These are phyloP conservation scores for Chrysosphaeria jannelii DNA, from an alignment of 2,329 filamentous ascomycete genomes.

Conservation along the genomic window DNA sequence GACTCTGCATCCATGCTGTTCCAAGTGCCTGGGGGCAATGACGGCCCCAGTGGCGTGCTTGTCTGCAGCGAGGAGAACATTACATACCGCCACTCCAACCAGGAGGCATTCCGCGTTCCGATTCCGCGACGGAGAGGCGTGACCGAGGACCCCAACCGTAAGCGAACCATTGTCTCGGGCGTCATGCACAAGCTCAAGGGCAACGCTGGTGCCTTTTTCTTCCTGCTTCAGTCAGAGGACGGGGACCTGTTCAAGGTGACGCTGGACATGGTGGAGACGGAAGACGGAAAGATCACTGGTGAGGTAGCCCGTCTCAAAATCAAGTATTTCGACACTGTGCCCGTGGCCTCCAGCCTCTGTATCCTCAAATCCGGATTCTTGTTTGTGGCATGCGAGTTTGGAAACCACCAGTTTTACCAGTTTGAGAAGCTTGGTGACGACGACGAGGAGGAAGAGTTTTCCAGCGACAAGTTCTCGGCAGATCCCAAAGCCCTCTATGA, in stretches of 20 bases:
- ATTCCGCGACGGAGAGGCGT: constrained; percentile 67
- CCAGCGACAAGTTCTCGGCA: constrained; percentile 51
- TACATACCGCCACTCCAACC: constrained; percentile 90
- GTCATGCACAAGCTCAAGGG: constrained; percentile 93
- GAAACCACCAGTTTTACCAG: constrained; percentile 85
- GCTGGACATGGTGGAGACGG: constrained; percentile 66
- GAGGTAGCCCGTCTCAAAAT: constrained; percentile 66
- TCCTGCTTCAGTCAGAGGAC: constrained; percentile 82
- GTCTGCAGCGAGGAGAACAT: constrained; percentile 88
- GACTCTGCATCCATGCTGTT: constrained; percentile 71
- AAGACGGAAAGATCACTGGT: constrained; percentile 44
- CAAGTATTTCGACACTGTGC: constrained; percentile 94
- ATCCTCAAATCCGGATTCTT: constrained; percentile 91
- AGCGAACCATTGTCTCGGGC: constrained; percentile 60
- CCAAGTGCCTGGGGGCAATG: constrained; percentile 77
- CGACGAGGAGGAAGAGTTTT: constrained; percentile 65
- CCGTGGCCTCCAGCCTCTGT: constrained; percentile 59
- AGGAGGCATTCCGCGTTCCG: constrained; percentile 62
- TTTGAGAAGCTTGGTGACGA: constrained; percentile 94
- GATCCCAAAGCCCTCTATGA: constrained; percentile 43
- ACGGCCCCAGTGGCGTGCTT: constrained; percentile 80
- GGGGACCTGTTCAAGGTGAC: constrained; percentile 96
- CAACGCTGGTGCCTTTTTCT: constrained; percentile 70
- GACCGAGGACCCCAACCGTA: constrained; percentile 75
- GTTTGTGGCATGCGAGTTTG: constrained; percentile 73